Evolutionary conservation across 2,329 filamentous ascomycete species (phyloP).

Genomic region (Ceratocystis lukuohia): DNA sequence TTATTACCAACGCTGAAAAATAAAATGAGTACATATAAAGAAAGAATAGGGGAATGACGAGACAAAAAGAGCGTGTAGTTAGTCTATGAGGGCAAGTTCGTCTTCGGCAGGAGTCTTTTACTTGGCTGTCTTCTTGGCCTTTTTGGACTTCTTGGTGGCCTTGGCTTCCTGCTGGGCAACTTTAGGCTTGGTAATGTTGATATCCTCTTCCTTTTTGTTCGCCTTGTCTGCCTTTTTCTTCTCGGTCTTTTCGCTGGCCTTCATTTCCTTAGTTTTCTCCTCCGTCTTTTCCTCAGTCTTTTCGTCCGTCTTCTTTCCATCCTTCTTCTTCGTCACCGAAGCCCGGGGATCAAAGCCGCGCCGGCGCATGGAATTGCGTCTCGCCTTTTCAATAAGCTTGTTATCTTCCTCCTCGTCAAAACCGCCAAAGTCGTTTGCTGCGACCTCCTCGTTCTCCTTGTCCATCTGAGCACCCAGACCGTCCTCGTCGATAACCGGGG

Average conservation of each 20-base stretch:
- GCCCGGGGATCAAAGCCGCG: slow-evolving; percentile 58
- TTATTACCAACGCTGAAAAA: slow-evolving; percentile 17
- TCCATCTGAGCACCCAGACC: slow-evolving; percentile 8
- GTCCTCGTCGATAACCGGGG: slow-evolving; percentile 17
- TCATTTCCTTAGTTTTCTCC: slow-evolving; percentile 16
- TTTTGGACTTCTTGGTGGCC: slow-evolving; percentile 19
- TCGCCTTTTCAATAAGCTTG: slow-evolving; percentile 58
- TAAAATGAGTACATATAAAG: slow-evolving; percentile 7
- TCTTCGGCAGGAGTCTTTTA: slow-evolving; percentile 1
- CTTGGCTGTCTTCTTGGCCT: slow-evolving; percentile 19
- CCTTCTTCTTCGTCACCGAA: slow-evolving; percentile 25
- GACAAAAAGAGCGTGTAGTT: background rate
- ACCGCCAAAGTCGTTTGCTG: slow-evolving; percentile 49
- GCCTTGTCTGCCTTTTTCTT: slow-evolving; percentile 12
- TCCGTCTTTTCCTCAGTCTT: slow-evolving; percentile 16
- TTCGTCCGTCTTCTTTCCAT: slow-evolving; percentile 19
- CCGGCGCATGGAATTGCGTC: slow-evolving; percentile 57
- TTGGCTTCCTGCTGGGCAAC: slow-evolving; percentile 19
- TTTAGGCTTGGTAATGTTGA: background rate
- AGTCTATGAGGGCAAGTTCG: background rate
- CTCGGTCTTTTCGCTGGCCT: slow-evolving; percentile 13
- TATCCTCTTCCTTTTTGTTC: slow-evolving; percentile 19
- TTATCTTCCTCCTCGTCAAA: slow-evolving; percentile 64
- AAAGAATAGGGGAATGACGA: background rate
- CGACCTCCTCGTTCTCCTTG: slow-evolving; percentile 12